Percentiles rank a stretch among this genome's conserved stretches.
Conservation (phyloP, 495 filamentous ascomycete genomes). For the Penicillium paradoxum region DNA sequence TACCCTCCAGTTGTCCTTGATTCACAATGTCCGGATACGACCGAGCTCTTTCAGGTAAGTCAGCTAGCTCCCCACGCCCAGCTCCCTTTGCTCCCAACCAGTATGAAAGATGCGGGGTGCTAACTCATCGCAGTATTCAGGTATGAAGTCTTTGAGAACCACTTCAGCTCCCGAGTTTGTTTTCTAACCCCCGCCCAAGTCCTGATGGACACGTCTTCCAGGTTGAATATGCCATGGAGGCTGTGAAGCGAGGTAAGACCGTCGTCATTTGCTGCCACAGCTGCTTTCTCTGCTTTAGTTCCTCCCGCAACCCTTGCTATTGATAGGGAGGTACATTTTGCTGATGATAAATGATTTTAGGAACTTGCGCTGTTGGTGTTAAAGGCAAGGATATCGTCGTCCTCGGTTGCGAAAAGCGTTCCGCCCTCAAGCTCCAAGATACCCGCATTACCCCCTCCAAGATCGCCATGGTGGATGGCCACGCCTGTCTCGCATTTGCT, state of each 20-base stretch:
- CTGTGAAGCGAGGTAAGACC: constrained; percentile 85
- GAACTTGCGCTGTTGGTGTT: constrained; percentile 96
- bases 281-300: background rate
- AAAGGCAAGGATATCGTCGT: constrained; percentile 95
- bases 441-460: constrained; percentile 98
- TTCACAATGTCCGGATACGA: constrained; percentile 85
- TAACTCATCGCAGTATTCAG: constrained; percentile 29
- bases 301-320: background rate
- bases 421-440: constrained; percentile 98
- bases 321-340: constrained; percentile 1
- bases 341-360: constrained; percentile 39
- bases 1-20: constrained; percentile 1
- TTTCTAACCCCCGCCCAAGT: constrained; percentile 48
- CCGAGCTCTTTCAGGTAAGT: constrained; percentile 88
- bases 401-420: constrained; percentile 95
- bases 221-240: constrained; percentile 98
- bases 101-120: constrained; percentile 1
- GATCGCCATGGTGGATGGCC: constrained; percentile 88
- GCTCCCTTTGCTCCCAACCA: constrained; percentile 19
- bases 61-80: constrained; percentile 25
- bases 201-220: constrained; percentile 99
- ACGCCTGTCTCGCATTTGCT: constrained; percentile 95
- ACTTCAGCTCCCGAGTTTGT: constrained; percentile 15
- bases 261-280: background rate
- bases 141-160: constrained; percentile 7